Evolutionary conservation across 2,329 filamentous ascomycete genomes (phyloP), one percentile per base, ranked within the genome.

Genomic region (Clarireedia homoeocarpa): DNA sequence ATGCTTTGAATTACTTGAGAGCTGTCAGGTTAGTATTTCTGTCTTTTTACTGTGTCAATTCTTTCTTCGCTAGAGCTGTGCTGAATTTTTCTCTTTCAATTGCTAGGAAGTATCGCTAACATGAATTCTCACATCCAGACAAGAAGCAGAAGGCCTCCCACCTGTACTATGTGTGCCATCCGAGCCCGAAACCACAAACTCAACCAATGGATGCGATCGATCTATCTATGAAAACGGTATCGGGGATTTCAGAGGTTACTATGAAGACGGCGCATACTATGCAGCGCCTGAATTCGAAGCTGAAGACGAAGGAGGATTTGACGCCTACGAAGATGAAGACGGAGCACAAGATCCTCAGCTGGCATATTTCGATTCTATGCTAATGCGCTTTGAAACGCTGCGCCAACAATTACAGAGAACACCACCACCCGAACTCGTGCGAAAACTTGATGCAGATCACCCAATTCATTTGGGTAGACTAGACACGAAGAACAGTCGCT

Each of bases 191-290:
- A 66, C 68, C 9, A 62, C 62, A 6, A 68, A 71, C 20, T 5
- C 14, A 1, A 14, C 34, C 14, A 34, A 45, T 24, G 52, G 39
- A 26, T 51, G 51, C 9, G 64, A 68, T n/a, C 26, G 62, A 15
- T 74, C 78, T 34, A 74, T 79, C 44, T 83, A 83, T 64, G 66
- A 74, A 7, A 68, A 74, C 56, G 75, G 75, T 5, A 60, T 71
- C 20, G 77, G 78, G 53, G 81, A 86, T 64, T 73, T 76, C 23
- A 72, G 79, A 55, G 87, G 86, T 10, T 85, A 82, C 66, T 94
- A 89, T 68, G 75, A 83, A 15, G 88, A 95, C 63, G 91, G 90
- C 49, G 87, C 89, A 39, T 96, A 90, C 69, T 82, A 86, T 24
- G 87, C 84, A 4, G 75, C 78, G 2, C 38, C 49, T 4, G 52